A percentile compares a stretch with the other conserved stretches of the same genome.
phyloP scores from a whole-genome alignment of 805 yeast genomes.

The Diddensiella caesifluorescens region DNA sequence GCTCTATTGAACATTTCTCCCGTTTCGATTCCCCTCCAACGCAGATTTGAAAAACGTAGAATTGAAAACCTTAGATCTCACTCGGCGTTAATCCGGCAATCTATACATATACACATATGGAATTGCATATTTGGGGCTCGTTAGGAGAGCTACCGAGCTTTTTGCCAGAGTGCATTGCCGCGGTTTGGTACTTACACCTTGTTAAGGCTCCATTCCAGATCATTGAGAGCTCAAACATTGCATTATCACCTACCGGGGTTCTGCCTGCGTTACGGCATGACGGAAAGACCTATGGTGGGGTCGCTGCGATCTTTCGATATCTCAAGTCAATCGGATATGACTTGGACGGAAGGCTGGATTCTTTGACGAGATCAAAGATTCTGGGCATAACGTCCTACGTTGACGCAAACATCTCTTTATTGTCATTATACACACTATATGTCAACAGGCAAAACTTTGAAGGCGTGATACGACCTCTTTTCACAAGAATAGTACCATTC shows the following conservation, averaged over 20 bases:
- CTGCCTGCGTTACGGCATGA: conserved; percentile 27
- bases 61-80: no score
- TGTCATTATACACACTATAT: conserved; percentile 23
- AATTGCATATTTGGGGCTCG: conserved; percentile 32
- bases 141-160: conserved; percentile 23
- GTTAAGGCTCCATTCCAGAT: conserved; percentile 15
- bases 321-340: conserved; percentile 14
- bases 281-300: conserved; percentile 20
- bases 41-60: no score
- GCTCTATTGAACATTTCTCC: no score
- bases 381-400: conserved; percentile 18
- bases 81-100: no score
- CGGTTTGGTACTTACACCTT: conserved; percentile 24
- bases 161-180: conserved; percentile 32
- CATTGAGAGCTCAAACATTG: conserved; percentile 25
- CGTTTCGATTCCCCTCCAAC: no score
- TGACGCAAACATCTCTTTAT: conserved; percentile 18
- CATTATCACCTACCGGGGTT: conserved; percentile 19
- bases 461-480: conserved; percentile 28
- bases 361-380: conserved; percentile 17
- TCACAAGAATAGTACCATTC: conserved; percentile 29
- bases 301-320: conserved; percentile 23
- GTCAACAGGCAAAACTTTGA: conserved; percentile 28
- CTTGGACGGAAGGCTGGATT: conserved; percentile 9
- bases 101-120: conserved; percentile 15